phyloP scores from a whole-genome alignment of 257 asterid genomes.

The Solanum ossicruentum region DNA sequence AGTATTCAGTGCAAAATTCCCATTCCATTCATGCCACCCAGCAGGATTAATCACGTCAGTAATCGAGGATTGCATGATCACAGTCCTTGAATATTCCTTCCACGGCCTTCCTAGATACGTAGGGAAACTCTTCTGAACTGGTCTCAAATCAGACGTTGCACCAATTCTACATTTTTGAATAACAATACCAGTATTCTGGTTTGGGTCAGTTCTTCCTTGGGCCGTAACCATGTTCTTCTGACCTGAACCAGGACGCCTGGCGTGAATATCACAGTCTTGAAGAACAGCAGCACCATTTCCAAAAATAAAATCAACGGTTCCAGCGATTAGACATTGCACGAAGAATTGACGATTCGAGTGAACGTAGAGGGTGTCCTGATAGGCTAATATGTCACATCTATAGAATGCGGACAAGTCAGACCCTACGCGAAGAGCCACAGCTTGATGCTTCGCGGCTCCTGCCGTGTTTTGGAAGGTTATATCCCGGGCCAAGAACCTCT shows the following conservation, averaged over 20 bases:
- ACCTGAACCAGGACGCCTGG: constrained; percentile 40
- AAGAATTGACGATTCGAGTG: constrained; percentile 51
- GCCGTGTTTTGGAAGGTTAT: constrained; percentile 61
- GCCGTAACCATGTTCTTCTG: constrained; percentile 60
- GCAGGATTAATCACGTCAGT: constrained; percentile 36
- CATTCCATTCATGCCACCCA: constrained; percentile 67
- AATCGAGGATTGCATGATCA: constrained; percentile 44
- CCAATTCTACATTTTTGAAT: constrained; percentile 43
- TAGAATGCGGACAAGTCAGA: constrained; percentile 52
- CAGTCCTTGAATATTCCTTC: constrained; percentile 55
- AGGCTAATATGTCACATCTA: constrained; percentile 34
- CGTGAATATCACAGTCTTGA: constrained; percentile 51
- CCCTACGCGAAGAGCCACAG: constrained; percentile 62
- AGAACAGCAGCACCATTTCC: constrained; percentile 44
- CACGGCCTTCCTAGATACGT: constrained; percentile 54
- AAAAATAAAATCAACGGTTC: constrained; percentile 56
- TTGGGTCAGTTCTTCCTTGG: constrained; percentile 57
- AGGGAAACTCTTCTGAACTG: constrained; percentile 30
- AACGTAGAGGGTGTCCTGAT: constrained; percentile 47
- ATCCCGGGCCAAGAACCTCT: constrained; percentile 45
- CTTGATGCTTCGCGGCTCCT: constrained; percentile 53
- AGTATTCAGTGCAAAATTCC: constrained; percentile 39
- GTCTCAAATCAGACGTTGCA: constrained; percentile 40
- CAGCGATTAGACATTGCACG: constrained; percentile 30
- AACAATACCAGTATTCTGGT: constrained; percentile 61